Evolutionary conservation across 2,329 filamentous ascomycete species (phyloP), one percentile per base, ranked within the genome.

Genomic region (Claviceps quebecensis): DNA sequence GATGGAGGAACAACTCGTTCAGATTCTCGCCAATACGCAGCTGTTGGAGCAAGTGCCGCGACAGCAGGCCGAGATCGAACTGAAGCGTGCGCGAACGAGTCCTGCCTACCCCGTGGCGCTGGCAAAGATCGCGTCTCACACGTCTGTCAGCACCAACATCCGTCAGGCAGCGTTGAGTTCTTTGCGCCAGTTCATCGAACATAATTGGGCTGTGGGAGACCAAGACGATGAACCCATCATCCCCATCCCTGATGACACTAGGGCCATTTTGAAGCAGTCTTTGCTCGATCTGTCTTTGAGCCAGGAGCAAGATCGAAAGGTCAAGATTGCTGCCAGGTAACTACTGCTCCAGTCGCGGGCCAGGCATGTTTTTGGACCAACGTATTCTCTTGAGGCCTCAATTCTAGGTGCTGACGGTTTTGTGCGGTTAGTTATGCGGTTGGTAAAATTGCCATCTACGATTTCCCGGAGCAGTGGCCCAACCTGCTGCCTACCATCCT

Each of bases 401-500:
- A 23, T 23, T 36, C 14, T 23, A 37, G 36, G 19, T 43, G 40
- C 49, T 54, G 41, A 54, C 23, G 3, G 14, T 9, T 45, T 14
- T 45, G n/a, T 34, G 36, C 23, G 17, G 40, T 14, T 26, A 83
- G 80, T 66, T 81, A 77, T 58, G 78, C 85, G 5, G 87, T 96
- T 55, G 91, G 89, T 72, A 97, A 95, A 71, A 95, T 98, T 59
- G 93, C 93, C 52, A 85, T 83, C 56, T 80, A 84, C 61, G 93
- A 98, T 71, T 97, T 95, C 64, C 93, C 93, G 50, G 88, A 96
- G 54, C 79, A 90, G 61, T 98, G 93, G 93, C 88, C 90, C n/a
- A 79, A 80, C 57, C 79, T 98, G 44, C 80, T 98, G 34, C 87
- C 88, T 22, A 79, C 81, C 37, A 75, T 97, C 43, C 78, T 98